Base-by-base conservation (phyloP, 352 stramenopile genomes). In the Globisporangium camurandrum region DNA sequence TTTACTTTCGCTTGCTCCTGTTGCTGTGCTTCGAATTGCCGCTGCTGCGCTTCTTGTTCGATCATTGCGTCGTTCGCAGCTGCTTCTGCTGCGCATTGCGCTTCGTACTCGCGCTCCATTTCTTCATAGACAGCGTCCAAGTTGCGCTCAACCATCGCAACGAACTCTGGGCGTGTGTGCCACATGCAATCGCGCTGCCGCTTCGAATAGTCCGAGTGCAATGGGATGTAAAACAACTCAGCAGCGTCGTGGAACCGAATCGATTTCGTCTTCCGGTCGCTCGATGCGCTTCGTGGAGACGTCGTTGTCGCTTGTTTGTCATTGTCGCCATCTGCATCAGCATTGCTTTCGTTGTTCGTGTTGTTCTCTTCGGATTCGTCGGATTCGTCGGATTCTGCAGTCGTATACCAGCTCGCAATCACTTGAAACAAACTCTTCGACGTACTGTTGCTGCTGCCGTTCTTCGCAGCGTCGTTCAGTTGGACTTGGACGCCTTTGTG, bases 61-160 rank as follows among this genome's bases (percentile, higher is more conserved):
- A 62, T 70, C 80, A 91, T 93, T 23, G 63, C 69, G 20, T 87
- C 79, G 46, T 83, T 91, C 59, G 88, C 79, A 16, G 65, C 34
- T 34, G 67, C 65, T 54, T 93, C 82, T 16, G 66, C 68, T 44
- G 77, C 62, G 11, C 73, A 24, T 40, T 91, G 75, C 26, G 82
- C 69, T 58, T 90, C 78, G 58, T 88, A 89, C 57, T 93, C 83
- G 33, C 76, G 78, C 59, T 93, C 83, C 73, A 93, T 90, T 47
- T 92, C 83, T 8, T 91, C 83, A 52, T 93, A 93, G 40, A 93
- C 79, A 22, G 78, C 69, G 22, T 93, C 83, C 27, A 93, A 56
- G 40, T 93, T 93, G 36, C 80, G 83, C 62, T 93, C 83, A n/a
- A 93, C 83, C 83, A 93, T 93, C 4, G 77, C 55, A 20, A 93